Evolutionary conservation across 148 eudicot species (phyloP).

Genomic region (Cornus kousa): DNA sequence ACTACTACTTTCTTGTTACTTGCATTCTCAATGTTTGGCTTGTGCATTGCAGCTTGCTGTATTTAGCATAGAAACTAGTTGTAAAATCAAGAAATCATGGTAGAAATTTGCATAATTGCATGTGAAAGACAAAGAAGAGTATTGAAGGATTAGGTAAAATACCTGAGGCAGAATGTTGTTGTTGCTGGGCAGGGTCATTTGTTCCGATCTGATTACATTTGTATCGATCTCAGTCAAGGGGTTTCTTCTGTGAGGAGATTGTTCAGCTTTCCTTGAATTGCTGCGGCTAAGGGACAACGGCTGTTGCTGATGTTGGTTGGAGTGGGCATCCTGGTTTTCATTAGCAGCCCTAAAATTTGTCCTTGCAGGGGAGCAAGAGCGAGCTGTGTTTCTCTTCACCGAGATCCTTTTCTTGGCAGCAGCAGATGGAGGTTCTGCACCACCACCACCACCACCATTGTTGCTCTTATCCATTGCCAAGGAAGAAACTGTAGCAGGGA

Average conservation of each 20-base stretch:
- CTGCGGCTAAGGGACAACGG: conserved; percentile 60
- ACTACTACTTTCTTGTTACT: conserved; percentile 27
- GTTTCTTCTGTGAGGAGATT: conserved; percentile 79
- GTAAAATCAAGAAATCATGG: not conserved
- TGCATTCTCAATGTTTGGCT: conserved; percentile 34
- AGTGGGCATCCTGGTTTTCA: conserved; percentile 21
- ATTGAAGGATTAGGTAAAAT: not conserved
- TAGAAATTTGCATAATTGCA: not conserved
- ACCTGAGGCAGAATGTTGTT: conserved; percentile 49
- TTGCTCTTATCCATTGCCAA: conserved; percentile 52
- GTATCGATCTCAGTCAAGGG: conserved; percentile 78
- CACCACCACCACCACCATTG: conserved; percentile 25
- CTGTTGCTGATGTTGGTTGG: conserved; percentile 32
- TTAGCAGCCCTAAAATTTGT: conserved; percentile 16
- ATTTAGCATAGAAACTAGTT: not conserved
- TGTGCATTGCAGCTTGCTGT: conserved; percentile 32
- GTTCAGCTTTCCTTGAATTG: conserved; percentile 80
- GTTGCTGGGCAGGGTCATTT: conserved; percentile 20
- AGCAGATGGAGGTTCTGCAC: not conserved
- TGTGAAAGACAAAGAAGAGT: not conserved
- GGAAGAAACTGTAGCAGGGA: conserved; percentile 80
- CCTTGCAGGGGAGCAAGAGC: conserved; percentile 49
- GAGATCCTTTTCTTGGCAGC: conserved; percentile 65
- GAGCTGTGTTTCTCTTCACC: conserved; percentile 73
- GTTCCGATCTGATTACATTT: conserved; percentile 50